Base-by-base conservation (phyloP, 129 eudicot genomes). In the Flaveria bidentis region DNA sequence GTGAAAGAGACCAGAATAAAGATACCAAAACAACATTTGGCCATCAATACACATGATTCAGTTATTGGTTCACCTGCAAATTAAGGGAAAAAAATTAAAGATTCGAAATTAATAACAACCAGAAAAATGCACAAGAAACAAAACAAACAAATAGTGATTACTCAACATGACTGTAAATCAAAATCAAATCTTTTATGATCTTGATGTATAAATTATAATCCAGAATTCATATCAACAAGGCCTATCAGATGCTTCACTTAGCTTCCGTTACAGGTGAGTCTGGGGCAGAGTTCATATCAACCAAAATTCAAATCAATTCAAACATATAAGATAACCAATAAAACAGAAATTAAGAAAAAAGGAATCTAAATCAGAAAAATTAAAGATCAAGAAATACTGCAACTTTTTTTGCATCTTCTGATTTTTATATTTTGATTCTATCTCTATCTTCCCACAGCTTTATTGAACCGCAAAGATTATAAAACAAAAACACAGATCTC, bases 401-500 rank as follows among this genome's bases (percentile, higher is more conserved):
- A 20, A 57, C 15, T 20, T 57, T 9, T 23, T 23, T 57, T 57
- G 62, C 28, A 18, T 55, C 62, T 55, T 55, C 58, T 61, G 72
- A 69, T 41, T 49, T 42, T 88, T 92, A 84, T 80, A 69, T 41
- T 49, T 26, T 88, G 95, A 84, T 80, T 75, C 85, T 82, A 72
- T 53, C 73, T 82, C 77, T 86, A 87, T 89, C 98, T 87, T 92
- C 98, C 98, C 98, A 92, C 96, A 80, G 93, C 93, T 92, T 92
- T 88, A 88, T 89, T 92, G 96, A 92, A 92, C 98, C 81, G 89
- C 91, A 85, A 71, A 71, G 79, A 69, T 74, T 36, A 20, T 18
- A 4, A 60, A 13, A 58, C 26, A 69, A 14, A 58, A 42, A 4
- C 46, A 80, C 58, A 73, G 69, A 72, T 80, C 83, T 50, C 60